Conservation (phyloP, 2,329 filamentous ascomycete genomes). For the Diaporthe destruens region DNA sequence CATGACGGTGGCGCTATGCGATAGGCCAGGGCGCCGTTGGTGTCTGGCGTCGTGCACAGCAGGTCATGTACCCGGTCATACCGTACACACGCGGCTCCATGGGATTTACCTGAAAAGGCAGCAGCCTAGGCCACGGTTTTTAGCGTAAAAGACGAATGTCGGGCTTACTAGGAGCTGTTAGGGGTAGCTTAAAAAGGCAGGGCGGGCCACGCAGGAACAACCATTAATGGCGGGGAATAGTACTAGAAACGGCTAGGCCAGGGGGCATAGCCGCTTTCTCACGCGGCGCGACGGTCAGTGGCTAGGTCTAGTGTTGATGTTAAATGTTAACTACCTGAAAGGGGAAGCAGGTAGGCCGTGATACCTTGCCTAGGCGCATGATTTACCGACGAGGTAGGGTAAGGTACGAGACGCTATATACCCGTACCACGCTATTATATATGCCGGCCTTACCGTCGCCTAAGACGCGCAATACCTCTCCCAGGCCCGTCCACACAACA, state of each 20-base stretch:
- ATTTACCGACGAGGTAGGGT: background rate
- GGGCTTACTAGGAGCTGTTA: background rate
- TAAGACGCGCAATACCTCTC: background rate
- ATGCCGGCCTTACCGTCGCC: background rate
- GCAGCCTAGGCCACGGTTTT: background rate
- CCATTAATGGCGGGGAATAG: background rate
- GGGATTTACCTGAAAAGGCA: background rate
- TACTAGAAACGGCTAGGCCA: background rate
- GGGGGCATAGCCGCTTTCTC: background rate
- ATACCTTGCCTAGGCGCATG: background rate
- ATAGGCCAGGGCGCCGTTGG: background rate
- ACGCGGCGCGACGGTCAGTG: background rate
- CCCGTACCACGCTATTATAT: too few species aligned
- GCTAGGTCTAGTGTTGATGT: background rate
- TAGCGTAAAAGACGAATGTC: background rate
- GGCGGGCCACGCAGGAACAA: background rate
- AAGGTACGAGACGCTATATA: background rate
- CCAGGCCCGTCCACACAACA: background rate
- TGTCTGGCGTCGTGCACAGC: background rate
- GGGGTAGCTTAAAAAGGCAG: background rate
- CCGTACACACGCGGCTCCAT: background rate
- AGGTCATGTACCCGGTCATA: background rate
- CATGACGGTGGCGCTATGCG: too few species aligned
- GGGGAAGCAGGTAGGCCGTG: background rate
- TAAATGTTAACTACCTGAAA: background rate